phyloP scores from a whole-genome alignment of 176 grass and related monocot species.

The Juncus inflexus region DNA sequence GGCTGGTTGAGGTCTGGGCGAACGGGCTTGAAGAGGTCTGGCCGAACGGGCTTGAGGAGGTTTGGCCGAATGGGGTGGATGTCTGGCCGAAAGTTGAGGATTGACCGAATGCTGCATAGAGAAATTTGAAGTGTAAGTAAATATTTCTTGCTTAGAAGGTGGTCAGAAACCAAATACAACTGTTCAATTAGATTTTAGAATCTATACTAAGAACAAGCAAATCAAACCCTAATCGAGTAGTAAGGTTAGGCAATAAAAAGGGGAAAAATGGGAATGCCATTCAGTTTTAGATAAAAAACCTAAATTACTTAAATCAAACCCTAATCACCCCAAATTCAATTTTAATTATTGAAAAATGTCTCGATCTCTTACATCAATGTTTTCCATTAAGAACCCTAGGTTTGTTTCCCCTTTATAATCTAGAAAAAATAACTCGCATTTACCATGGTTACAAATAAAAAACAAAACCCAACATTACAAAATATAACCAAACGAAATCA shows the following conservation, averaged over 20 bases:
- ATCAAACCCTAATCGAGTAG: conserved; percentile 1
- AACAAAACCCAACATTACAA: neutral
- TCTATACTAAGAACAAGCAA: neutral
- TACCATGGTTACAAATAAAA: conserved; percentile 2
- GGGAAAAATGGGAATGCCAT: neutral
- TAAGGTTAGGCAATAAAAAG: neutral
- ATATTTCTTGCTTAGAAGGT: neutral
- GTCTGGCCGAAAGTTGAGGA: conserved; percentile 16
- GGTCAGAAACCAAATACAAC: neutral
- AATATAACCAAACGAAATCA: neutral
- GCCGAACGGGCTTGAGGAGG: conserved; percentile 31
- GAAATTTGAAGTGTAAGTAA: neutral
- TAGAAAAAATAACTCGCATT: neutral
- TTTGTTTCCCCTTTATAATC: no score
- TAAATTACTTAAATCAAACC: no score
- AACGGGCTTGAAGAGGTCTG: conserved; percentile 44
- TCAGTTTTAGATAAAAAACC: no score
- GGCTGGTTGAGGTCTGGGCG: conserved; percentile 49
- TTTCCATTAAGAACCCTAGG: no score
- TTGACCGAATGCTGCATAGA: conserved; percentile 19
- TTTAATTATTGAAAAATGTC: no score
- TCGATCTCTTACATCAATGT: no score
- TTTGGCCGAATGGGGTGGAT: conserved; percentile 8
- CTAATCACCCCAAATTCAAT: no score
- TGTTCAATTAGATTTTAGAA: neutral